Conservation (phyloP, 257 asterid species). For the Primulina tabacum region DNA sequence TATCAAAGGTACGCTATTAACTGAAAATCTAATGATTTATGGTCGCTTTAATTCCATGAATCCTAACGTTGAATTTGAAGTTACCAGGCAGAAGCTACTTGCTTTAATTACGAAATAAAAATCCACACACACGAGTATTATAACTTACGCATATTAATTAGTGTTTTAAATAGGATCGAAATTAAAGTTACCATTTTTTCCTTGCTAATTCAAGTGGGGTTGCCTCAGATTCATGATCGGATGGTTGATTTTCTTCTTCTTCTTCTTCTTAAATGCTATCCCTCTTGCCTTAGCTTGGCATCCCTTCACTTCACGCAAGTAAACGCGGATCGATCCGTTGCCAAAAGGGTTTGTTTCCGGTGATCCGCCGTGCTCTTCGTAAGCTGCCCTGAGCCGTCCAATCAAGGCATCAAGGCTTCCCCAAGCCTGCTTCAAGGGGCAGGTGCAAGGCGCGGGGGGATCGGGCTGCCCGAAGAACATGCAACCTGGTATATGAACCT, state of each 20-base stretch:
- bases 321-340: constrained; percentile 70
- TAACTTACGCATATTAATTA: too few species aligned
- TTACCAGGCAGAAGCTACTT: not conserved
- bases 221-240: constrained; percentile 43
- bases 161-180: too few species aligned
- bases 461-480: constrained; percentile 87
- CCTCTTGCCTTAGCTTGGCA: constrained; percentile 92
- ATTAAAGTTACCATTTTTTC: constrained; percentile 13
- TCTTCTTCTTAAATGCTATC: constrained; percentile 80
- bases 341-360: constrained; percentile 79
- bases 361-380: constrained; percentile 86
- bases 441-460: constrained; percentile 89
- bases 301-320: constrained; percentile 77
- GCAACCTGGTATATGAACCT: constrained; percentile 80
- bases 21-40: constrained; percentile 12
- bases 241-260: constrained; percentile 50
- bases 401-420: constrained; percentile 93
- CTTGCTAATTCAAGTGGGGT: constrained; percentile 24
- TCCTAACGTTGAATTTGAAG: not conserved
- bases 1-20: not conserved
- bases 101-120: not conserved
- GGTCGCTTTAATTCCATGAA: constrained; percentile 15
- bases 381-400: constrained; percentile 89
- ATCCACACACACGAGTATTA: not conserved
- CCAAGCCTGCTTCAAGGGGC: constrained; percentile 95